phyloP scores from a whole-genome alignment of 1,284 basidiomycete species.

The Heterobasidion irregulare region DNA sequence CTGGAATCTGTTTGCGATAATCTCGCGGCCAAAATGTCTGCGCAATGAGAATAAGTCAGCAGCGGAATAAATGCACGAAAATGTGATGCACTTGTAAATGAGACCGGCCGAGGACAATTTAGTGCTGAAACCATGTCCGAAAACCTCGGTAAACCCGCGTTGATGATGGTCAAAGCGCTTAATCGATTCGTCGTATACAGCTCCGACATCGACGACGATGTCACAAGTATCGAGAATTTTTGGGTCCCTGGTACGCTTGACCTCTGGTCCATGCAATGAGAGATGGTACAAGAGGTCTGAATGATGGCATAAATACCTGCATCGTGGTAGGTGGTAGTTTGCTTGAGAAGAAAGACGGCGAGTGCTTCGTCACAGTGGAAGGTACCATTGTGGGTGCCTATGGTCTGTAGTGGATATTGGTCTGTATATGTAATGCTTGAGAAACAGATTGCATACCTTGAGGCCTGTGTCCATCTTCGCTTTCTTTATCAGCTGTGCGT shows the following conservation, averaged over 20 bases:
- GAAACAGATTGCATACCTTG: no score
- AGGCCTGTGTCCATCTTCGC: constrained; percentile 30
- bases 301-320: constrained; percentile 43
- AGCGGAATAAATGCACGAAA: not conserved
- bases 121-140: constrained; percentile 78
- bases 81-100: constrained; percentile 74
- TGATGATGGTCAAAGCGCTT: constrained; percentile 96
- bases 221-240: constrained; percentile 76
- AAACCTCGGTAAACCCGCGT: constrained; percentile 85
- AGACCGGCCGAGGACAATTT: constrained; percentile 93
- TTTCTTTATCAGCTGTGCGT: constrained; percentile 25
- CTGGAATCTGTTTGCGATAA: constrained; percentile 64
- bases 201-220: constrained; percentile 98
- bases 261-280: constrained; percentile 30
- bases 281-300: not conserved
- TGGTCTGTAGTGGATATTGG: constrained; percentile 35
- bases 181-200: constrained; percentile 75
- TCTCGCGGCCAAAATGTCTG: constrained; percentile 90
- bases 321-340: constrained; percentile 68
- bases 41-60: constrained; percentile 2
- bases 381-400: constrained; percentile 92
- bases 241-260: constrained; percentile 81
- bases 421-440: not conserved
- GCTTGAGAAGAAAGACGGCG: constrained; percentile 85
- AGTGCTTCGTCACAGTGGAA: constrained; percentile 97